These are phyloP conservation scores for Draba incana DNA, from an alignment of 345 rosid genomes.

Conservation along the genomic window DNA sequence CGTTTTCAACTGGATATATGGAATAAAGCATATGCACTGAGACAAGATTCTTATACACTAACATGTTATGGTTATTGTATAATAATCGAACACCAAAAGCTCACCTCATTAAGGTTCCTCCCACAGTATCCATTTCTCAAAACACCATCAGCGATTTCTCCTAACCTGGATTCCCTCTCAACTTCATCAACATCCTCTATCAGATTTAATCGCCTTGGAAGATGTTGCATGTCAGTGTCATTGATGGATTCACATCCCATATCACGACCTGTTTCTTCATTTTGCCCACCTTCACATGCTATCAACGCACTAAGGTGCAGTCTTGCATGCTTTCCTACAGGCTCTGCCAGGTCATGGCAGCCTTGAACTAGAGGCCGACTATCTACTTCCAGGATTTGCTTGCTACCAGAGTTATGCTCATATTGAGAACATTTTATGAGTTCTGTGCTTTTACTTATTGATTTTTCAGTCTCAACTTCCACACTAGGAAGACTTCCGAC, in stretches of 20 bases:
- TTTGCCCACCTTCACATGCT: conserved; percentile 32
- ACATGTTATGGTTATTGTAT: neutral
- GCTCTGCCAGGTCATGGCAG: conserved; percentile 39
- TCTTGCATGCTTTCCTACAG: conserved; percentile 40
- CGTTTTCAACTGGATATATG: conserved; percentile 49
- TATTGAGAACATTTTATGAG: conserved; percentile 25
- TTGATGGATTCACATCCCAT: conserved; percentile 37
- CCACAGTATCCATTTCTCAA: conserved; percentile 39
- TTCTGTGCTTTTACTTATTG: conserved; percentile 6
- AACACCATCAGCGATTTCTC: conserved; percentile 46
- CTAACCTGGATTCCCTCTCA: conserved; percentile 45
- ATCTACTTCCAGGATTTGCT: conserved; percentile 33
- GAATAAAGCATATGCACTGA: conserved; percentile 37
- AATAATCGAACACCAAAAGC: conserved; percentile 47
- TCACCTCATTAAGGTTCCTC: conserved; percentile 54
- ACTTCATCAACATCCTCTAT: conserved; percentile 43
- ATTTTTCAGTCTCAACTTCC: conserved; percentile 36
- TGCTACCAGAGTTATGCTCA: conserved; percentile 17
- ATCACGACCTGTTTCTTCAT: conserved; percentile 32
- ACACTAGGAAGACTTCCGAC: conserved; percentile 35
- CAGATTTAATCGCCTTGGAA: conserved; percentile 32
- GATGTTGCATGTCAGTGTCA: conserved; percentile 37
- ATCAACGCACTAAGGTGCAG: conserved; percentile 31
- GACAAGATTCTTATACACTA: too few relatives aligned
- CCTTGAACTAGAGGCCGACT: conserved; percentile 32